phyloP scores from a whole-genome alignment of 2,329 filamentous ascomycete species.

The Macrophomina tecta region DNA sequence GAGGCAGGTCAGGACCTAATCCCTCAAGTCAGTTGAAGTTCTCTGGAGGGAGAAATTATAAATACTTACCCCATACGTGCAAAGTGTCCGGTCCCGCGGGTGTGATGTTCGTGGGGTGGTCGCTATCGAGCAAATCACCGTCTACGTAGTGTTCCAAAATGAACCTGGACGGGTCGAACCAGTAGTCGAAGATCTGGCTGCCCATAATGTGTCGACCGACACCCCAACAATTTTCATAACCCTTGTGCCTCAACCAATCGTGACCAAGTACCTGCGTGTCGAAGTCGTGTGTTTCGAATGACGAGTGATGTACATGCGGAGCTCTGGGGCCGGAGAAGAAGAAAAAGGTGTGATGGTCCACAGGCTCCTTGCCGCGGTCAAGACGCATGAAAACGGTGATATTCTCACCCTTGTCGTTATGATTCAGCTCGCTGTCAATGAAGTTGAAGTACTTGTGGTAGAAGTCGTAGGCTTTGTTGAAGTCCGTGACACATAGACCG shows the following conservation, averaged over 20 bases:
- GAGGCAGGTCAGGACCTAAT: slow-evolving; percentile 17
- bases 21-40: not conserved
- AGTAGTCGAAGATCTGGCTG: slow-evolving; percentile 76
- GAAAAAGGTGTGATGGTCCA: slow-evolving; percentile 65
- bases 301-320: slow-evolving; percentile 68
- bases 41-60: too few relatives aligned
- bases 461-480: slow-evolving; percentile 47
- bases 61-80: slow-evolving; percentile 27
- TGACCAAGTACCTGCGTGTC: slow-evolving; percentile 74
- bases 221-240: slow-evolving; percentile 72
- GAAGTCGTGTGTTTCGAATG: slow-evolving; percentile 74
- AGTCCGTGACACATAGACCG: slow-evolving; percentile 49
- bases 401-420: slow-evolving; percentile 38
- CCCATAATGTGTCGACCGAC: slow-evolving; percentile 73
- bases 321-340: slow-evolving; percentile 46
- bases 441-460: slow-evolving; percentile 57
- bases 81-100: slow-evolving; percentile 16
- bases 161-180: slow-evolving; percentile 63
- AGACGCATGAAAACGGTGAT: slow-evolving; percentile 61
- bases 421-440: slow-evolving; percentile 51
- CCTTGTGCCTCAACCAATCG: slow-evolving; percentile 68
- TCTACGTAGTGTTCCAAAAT: slow-evolving; percentile 76
- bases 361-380: slow-evolving; percentile 56
- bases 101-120: not conserved
- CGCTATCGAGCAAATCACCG: slow-evolving; percentile 46